phyloP scores from a whole-genome alignment of 2,329 filamentous ascomycete species.

The Arthrocladium fulminans region DNA sequence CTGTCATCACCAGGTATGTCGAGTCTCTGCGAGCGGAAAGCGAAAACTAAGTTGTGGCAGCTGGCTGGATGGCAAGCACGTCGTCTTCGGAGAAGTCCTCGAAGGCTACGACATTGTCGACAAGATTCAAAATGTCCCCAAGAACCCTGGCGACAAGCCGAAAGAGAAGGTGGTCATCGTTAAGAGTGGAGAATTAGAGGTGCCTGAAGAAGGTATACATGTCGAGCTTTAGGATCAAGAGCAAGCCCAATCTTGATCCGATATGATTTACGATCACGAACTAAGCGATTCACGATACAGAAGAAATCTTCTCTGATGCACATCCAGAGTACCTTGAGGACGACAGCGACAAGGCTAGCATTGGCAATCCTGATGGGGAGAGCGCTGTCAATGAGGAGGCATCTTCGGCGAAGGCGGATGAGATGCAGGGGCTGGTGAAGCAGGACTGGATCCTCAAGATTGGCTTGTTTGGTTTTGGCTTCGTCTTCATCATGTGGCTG shows the following conservation, averaged over 20 bases:
- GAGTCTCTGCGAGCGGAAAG: background rate
- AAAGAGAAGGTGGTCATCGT: slow-evolving; percentile 52
- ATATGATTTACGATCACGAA: slow-evolving; percentile 5
- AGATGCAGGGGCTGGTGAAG: slow-evolving; percentile 4
- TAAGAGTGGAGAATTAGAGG: slow-evolving; percentile 57
- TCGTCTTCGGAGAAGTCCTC: slow-evolving; percentile 61
- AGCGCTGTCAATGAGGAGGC: slow-evolving; percentile 9
- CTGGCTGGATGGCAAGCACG: slow-evolving; percentile 56
- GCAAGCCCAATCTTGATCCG: slow-evolving; percentile 19
- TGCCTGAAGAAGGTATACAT: slow-evolving; percentile 57
- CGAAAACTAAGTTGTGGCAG: slow-evolving; percentile 23
- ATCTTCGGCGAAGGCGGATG: slow-evolving; percentile 5
- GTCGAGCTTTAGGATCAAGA: slow-evolving; percentile 50
- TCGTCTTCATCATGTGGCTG: slow-evolving; percentile 15
- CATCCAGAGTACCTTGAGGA: slow-evolving; percentile 17
- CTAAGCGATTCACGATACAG: slow-evolving; percentile 9
- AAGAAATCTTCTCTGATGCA: slow-evolving; percentile 17
- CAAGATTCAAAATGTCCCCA: slow-evolving; percentile 55
- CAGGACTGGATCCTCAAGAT: slow-evolving; percentile 17
- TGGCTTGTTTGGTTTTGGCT: slow-evolving; percentile 14
- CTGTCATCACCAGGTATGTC: slow-evolving; percentile 44
- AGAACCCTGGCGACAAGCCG: slow-evolving; percentile 50
- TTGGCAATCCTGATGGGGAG: slow-evolving; percentile 6
- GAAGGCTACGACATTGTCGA: slow-evolving; percentile 59
- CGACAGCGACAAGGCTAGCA: slow-evolving; percentile 9